These are phyloP conservation scores for Nakataea oryzae DNA, from an alignment of 2,329 filamentous ascomycete species.

Conservation along the genomic window DNA sequence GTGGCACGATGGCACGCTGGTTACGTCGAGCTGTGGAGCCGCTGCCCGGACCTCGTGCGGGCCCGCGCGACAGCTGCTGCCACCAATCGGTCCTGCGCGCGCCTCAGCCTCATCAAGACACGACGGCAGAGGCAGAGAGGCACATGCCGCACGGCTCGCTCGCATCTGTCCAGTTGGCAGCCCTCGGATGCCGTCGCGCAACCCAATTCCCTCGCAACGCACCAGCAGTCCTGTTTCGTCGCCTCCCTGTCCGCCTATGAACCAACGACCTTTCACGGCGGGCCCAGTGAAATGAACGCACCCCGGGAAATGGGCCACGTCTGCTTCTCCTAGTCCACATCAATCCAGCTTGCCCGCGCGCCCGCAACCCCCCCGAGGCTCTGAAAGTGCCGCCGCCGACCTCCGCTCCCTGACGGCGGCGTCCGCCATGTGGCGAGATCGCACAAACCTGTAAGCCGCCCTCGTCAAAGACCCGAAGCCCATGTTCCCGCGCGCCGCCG, in stretches of 20 bases:
- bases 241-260: not conserved
- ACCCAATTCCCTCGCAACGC: not conserved
- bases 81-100: too few relatives aligned
- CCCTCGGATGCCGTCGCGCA: not conserved
- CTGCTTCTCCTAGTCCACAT: not conserved
- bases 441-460: slow-evolving; percentile 79
- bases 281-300: not conserved
- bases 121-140: not conserved
- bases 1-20: not conserved
- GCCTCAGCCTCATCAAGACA: not conserved
- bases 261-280: too few relatives aligned
- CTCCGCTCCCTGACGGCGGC: slow-evolving; percentile 18
- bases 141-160: not conserved
- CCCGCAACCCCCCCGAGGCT: not conserved
- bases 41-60: not conserved
- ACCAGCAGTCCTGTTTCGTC: too few relatives aligned
- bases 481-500: slow-evolving; percentile 9
- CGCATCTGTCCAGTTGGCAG: not conserved
- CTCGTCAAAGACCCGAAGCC: slow-evolving; percentile 7
- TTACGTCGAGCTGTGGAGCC: too few relatives aligned
- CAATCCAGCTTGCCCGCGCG: not conserved
- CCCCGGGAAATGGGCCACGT: not conserved
- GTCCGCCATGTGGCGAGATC: slow-evolving; percentile 94
- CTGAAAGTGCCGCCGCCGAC: not conserved
- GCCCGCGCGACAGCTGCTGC: too few relatives aligned